Evolutionary conservation across 1,139 yeast species (phyloP), one percentile per base, ranked within the genome.

Genomic region (Taiozyma onychis): DNA sequence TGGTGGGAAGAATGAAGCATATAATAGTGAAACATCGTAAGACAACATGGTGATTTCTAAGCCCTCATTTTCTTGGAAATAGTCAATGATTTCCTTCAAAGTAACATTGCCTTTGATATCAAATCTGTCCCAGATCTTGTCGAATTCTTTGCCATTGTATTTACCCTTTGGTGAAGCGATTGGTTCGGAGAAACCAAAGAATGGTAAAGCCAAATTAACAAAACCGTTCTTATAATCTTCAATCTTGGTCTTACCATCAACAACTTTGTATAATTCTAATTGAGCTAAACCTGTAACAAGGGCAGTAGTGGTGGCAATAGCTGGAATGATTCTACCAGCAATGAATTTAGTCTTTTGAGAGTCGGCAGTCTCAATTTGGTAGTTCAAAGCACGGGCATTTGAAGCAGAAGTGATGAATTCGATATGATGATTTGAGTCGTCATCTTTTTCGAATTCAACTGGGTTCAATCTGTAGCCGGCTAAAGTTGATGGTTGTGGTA

Each of bases 281-380:
- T 95, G 88, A 41, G 90, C 96, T 63, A 93, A 76, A 44, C 99
- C 99, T 6, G 99, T 89, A 14, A 93, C 98, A 61, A 91, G 75
- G 13, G 97, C 96, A 22, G 99, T 93, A 6, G 99, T 95, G 2
- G 99, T 93, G 39, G 99, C 99, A 74, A 93, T 93, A 18, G 99
- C 99, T 13, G 99, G 99, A 59, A 93, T 91, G 59, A 93, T 93
- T 69, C 95, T 85, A 50, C 98, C 98, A 16, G 95, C 95, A 66
- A 86, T 86, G 57, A 86, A 85, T 66, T 87, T 87, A 34, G 95
- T 87, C 71, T 83, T 85, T 49, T 79, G 79, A 51, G 80, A 80
- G 65, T 85, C 95, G 32, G 86, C 93, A 55, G 86, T 69, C 61
- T 86, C 93, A 62, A 93, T 91, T 44, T 83, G 79, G 66, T 95